Evolutionary conservation across 1,284 basidiomycete species (phyloP).

Genomic region (Ustilago nuda): DNA sequence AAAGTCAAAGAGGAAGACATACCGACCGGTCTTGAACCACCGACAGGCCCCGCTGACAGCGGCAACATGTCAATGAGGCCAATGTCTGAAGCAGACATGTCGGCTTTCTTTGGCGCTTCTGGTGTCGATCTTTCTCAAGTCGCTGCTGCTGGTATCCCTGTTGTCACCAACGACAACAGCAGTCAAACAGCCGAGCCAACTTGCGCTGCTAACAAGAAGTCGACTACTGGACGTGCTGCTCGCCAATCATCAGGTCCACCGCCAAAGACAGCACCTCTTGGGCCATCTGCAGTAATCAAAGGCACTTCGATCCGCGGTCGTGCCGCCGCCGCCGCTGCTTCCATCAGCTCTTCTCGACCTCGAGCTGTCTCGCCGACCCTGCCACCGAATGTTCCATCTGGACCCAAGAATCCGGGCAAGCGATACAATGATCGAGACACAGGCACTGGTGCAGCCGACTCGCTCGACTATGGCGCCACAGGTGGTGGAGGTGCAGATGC

Average conservation of each 20-base stretch:
- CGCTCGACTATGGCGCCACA: slow-evolving; percentile 65
- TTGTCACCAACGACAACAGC: slow-evolving; percentile 1
- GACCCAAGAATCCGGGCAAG: slow-evolving; percentile 56
- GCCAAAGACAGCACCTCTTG: slow-evolving; percentile 22
- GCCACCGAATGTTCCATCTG: slow-evolving; percentile 54
- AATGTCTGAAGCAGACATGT: slow-evolving; percentile 45
- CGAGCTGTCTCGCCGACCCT: slow-evolving; percentile 43
- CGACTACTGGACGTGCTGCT: not conserved
- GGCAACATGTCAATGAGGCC: slow-evolving; percentile 23
- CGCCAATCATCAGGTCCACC: slow-evolving; percentile 1
- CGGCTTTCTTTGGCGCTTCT: slow-evolving; percentile 42
- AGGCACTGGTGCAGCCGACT: slow-evolving; percentile 55
- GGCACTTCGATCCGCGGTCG: slow-evolving; percentile 44
- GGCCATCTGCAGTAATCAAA: slow-evolving; percentile 16
- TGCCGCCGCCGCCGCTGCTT: slow-evolving; percentile 28
- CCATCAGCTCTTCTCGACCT: slow-evolving; percentile 8
- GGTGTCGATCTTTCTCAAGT: slow-evolving; percentile 40
- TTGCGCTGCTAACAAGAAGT: not conserved
- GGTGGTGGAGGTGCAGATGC: slow-evolving; percentile 27
- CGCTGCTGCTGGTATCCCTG: slow-evolving; percentile 30
- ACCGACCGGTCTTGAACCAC: slow-evolving; percentile 1
- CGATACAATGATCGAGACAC: slow-evolving; percentile 66
- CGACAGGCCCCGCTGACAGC: slow-evolving; percentile 1
- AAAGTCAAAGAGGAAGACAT: slow-evolving; percentile 22
- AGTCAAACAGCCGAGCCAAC: not conserved